Evolutionary conservation across 1,284 basidiomycete genomes (phyloP), one percentile per base, ranked within the genome.

Genomic region (Sanghuangporus sanghuang): DNA sequence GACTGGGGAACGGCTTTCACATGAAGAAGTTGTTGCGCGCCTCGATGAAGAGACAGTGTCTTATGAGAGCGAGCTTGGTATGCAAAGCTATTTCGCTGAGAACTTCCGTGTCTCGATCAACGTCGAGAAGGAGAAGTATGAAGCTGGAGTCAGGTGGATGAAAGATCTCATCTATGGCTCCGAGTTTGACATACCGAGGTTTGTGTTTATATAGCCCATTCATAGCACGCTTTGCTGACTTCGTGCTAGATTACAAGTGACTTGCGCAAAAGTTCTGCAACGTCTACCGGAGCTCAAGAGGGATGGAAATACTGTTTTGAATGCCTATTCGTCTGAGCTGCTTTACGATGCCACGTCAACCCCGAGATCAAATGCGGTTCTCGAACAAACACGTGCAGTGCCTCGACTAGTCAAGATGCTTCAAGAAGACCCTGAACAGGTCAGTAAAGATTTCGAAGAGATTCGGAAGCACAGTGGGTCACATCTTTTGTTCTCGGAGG

Each of bases 281-380:
- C 89, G 89, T 32, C 79, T 99, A n/a, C 97, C 97, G 0, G 89
- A 95, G 71, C 81, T 93, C 72, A 99, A 98, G 80, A 85, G 97
- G 53, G 91, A 95, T 70, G 97, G 96, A 1, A 85, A 80, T 70
- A 88, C 85, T 23, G 90, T 99, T 11, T 80, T 95, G 50, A 81
- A 82, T 32, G 90, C 94, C 7, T 79, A 95, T 49, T 87, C 85
- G 74, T 77, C 85, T 27, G 83, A 87, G 61, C 71, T 95, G 46
- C 73, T 95, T 39, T 93, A 86, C 70, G 83, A 86, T 66, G 80
- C 85, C 62, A 84, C 81, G 64, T 95, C 93, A 11, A 92, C 93
- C 0, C 85, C 86, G 16, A 84, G 89, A 40, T 84, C 87, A 50
- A 85, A 85, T 69, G 84, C 86, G 44, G 78, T 98, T 42, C 80